Evolutionary conservation across 2,329 filamentous ascomycete genomes (phyloP).

Genomic region (Trichophyton mentagrophytes): DNA sequence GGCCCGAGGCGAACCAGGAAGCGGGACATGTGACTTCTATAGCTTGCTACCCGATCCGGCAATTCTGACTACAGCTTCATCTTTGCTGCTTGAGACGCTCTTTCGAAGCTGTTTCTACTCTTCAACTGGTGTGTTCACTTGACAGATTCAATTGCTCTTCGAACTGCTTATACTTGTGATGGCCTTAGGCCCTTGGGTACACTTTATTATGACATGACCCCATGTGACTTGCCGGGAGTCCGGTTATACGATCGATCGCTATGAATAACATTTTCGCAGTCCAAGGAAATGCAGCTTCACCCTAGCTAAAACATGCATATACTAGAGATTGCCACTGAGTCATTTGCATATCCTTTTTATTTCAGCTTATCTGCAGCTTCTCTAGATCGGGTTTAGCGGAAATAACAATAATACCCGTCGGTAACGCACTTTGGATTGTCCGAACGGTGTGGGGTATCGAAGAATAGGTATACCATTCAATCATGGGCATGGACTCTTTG

Average conservation of each 20-base stretch:
- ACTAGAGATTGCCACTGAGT: neutral
- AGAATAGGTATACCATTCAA: too few relatives aligned
- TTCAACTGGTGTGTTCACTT: too few relatives aligned
- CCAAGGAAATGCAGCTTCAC: neutral
- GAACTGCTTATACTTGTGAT: too few relatives aligned
- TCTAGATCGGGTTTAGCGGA: neutral
- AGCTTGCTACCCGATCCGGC: neutral
- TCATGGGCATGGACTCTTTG: too few relatives aligned
- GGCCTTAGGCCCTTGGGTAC: too few relatives aligned
- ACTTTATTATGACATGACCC: too few relatives aligned
- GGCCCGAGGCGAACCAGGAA: neutral
- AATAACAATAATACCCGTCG: neutral
- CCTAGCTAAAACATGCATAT: neutral
- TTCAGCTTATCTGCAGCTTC: too few relatives aligned
- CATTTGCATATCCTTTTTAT: neutral
- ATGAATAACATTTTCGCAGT: neutral
- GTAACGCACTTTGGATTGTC: neutral
- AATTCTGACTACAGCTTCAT: neutral
- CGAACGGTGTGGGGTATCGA: too few relatives aligned
- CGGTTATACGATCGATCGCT: neutral
- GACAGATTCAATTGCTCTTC: too few relatives aligned
- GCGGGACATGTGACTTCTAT: neutral
- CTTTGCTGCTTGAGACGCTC: neutral
- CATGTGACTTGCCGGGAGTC: neutral
- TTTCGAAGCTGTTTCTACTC: neutral